Conservation (phyloP, 495 filamentous ascomycete genomes). For the Polyplosphaeria fusca region DNA sequence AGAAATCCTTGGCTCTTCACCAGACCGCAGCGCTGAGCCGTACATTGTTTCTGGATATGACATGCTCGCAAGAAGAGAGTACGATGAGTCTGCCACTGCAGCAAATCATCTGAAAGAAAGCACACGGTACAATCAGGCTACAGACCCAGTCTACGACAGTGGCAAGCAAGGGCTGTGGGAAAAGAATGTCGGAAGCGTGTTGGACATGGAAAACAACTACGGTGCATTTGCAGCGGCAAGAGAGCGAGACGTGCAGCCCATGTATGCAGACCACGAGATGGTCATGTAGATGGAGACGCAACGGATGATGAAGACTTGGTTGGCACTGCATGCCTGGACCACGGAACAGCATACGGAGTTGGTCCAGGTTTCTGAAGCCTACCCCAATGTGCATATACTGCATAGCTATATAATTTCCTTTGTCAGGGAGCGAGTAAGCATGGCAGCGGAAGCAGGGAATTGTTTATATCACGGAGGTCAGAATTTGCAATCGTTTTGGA, state of each 20-base stretch:
- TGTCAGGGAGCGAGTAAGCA: no score
- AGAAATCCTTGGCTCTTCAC: conserved; percentile 5
- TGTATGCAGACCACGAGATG: conserved; percentile 31
- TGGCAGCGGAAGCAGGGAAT: no score
- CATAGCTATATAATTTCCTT: no score
- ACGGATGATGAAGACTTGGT: no score
- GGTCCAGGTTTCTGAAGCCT: no score
- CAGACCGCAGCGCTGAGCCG: conserved; percentile 28
- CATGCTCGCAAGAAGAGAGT: conserved; percentile 34
- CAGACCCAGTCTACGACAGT: conserved; percentile 36
- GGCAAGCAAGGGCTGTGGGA: conserved; percentile 21
- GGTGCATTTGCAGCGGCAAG: conserved; percentile 35
- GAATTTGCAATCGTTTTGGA: no score
- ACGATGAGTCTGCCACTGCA: conserved; percentile 30
- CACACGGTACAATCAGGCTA: conserved; percentile 36
- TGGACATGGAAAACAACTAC: conserved; percentile 42
- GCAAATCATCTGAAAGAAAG: conserved; percentile 28
- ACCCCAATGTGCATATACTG: no score
- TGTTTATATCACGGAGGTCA: no score
- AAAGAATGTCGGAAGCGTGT: conserved; percentile 27
- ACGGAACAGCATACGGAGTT: no score
- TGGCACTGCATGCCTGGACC: no score
- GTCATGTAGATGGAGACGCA: conserved; percentile 27
- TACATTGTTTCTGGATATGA: conserved; percentile 39
- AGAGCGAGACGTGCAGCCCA: conserved; percentile 20